These are phyloP conservation scores for Trichoderma asperellum DNA, from an alignment of 2,329 filamentous ascomycete species.

Conservation along the genomic window DNA sequence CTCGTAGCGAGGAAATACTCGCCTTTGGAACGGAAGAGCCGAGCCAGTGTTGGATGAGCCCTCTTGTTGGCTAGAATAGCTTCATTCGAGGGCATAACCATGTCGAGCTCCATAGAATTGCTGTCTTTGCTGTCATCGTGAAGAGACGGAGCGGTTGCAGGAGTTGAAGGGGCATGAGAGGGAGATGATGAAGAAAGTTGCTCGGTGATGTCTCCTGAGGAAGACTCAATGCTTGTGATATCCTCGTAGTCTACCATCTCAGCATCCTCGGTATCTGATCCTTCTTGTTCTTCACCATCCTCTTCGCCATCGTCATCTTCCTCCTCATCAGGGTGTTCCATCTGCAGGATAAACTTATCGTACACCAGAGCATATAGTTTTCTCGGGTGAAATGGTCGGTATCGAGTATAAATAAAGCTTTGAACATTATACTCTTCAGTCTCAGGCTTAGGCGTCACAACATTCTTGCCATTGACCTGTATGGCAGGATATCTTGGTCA, in stretches of 20 bases:
- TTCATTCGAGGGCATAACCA: slow-evolving; percentile 44
- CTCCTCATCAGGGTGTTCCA: slow-evolving; percentile 47
- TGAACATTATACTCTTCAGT: slow-evolving; percentile 74
- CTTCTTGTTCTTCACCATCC: slow-evolving; percentile 36
- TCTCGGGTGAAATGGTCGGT: slow-evolving; percentile 57
- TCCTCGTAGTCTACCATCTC: background rate
- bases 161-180: background rate
- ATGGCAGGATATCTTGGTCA: background rate
- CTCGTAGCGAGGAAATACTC: slow-evolving; percentile 64
- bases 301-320: slow-evolving; percentile 44
- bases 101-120: slow-evolving; percentile 29
- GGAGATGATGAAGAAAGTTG: background rate
- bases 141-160: background rate
- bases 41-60: slow-evolving; percentile 54
- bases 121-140: background rate
- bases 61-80: slow-evolving; percentile 60
- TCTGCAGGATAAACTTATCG: slow-evolving; percentile 56
- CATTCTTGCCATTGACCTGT: slow-evolving; percentile 53
- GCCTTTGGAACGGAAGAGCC: slow-evolving; percentile 66
- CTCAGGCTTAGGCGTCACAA: slow-evolving; percentile 68
- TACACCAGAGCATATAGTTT: slow-evolving; percentile 51
- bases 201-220: slow-evolving; percentile 26
- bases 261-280: slow-evolving; percentile 24
- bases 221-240: slow-evolving; percentile 29
- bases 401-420: slow-evolving; percentile 69